Evolutionary conservation across 2,329 filamentous ascomycete genomes (phyloP).

Genomic region (Aureobasidium sp.): DNA sequence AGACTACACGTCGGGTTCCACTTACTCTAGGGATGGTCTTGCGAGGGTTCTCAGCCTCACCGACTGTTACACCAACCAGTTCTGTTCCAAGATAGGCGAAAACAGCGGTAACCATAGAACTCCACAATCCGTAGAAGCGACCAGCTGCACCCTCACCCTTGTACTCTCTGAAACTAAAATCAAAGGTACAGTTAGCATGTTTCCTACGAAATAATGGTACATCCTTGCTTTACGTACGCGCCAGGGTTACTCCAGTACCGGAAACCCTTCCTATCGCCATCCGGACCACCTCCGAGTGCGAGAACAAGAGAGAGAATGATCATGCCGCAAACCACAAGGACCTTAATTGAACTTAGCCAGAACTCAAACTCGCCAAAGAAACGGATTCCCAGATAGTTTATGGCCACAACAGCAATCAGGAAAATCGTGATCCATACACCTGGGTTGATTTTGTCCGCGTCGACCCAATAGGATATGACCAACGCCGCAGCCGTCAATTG

Average conservation of each 20-base stretch:
- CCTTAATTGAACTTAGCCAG: conserved; percentile 40
- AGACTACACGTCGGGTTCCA: background rate
- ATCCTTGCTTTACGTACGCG: no score
- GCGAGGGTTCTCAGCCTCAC: conserved; percentile 70
- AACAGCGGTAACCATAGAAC: conserved; percentile 59
- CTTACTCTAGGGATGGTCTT: conserved; percentile 52
- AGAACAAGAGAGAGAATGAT: conserved; percentile 38
- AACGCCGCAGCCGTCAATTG: conserved; percentile 73
- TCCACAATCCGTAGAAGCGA: conserved; percentile 36
- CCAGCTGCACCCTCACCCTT: conserved; percentile 27
- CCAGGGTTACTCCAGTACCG: conserved; percentile 36
- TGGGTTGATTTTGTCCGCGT: conserved; percentile 57
- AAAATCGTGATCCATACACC: conserved; percentile 67
- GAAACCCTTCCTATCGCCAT: conserved; percentile 33
- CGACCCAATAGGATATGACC: conserved; percentile 70
- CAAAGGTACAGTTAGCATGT: no score
- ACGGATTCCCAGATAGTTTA: conserved; percentile 55
- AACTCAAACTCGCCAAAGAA: conserved; percentile 47
- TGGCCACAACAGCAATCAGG: conserved; percentile 33
- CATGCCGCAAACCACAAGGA: conserved; percentile 37
- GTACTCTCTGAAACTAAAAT: conserved; percentile 36
- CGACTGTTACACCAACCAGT: conserved; percentile 68
- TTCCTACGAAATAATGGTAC: no score
- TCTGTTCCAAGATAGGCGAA: conserved; percentile 74
- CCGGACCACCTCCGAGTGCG: conserved; percentile 36